Evolutionary conservation across 345 rosid genomes (phyloP).

Genomic region (Garcia nutans): DNA sequence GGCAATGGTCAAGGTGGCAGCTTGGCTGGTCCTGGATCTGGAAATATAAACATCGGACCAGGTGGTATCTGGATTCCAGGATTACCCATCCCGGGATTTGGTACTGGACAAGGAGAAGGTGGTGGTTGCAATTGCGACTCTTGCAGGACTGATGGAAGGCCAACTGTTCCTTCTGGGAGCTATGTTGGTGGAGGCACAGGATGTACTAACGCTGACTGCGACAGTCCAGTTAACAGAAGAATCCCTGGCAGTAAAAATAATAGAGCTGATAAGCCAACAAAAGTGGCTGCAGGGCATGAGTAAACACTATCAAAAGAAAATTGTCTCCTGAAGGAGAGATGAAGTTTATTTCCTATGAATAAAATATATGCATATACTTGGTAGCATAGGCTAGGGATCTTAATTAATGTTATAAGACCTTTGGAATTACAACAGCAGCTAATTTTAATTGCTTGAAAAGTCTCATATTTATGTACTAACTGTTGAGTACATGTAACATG

Average conservation of each 20-base stretch:
- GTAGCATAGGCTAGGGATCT: background rate
- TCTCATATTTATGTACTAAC: background rate
- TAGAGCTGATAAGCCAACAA: background rate
- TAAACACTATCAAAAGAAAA: constrained; percentile 1
- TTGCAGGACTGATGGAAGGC: background rate
- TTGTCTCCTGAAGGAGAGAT: background rate
- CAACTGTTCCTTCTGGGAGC: background rate
- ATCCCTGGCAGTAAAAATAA: background rate
- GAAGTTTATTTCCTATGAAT: background rate
- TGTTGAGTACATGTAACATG: background rate
- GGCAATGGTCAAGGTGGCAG: background rate
- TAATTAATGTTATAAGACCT: background rate
- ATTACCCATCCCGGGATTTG: background rate
- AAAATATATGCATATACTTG: background rate
- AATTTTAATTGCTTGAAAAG: background rate
- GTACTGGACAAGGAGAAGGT: background rate
- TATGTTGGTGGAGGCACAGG: background rate
- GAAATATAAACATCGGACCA: background rate
- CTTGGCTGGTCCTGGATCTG: background rate
- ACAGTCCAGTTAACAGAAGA: background rate
- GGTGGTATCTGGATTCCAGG: background rate
- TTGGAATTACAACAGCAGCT: background rate
- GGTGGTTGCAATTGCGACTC: background rate
- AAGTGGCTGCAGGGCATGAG: background rate
- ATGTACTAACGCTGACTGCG: background rate